A percentile compares a stretch with the other conserved stretches of the same genome.
phyloP scores from a whole-genome alignment of 1,284 basidiomycete genomes.

The Volvariella volvacea region DNA sequence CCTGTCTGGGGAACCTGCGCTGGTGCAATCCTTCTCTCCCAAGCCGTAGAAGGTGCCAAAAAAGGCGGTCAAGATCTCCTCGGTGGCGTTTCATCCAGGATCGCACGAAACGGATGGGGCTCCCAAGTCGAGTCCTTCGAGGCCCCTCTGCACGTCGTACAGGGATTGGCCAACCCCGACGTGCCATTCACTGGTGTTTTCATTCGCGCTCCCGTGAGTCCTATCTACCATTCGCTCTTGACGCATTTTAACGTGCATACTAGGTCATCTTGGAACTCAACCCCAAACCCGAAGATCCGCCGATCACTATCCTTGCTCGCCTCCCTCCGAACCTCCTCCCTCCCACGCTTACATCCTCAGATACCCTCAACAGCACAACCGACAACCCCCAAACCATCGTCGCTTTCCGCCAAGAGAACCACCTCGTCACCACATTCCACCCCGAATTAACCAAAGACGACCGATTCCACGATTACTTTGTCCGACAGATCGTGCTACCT shows the following conservation, averaged over 20 bases:
- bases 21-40: conserved; percentile 87
- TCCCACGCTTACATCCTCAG: conserved; percentile 27
- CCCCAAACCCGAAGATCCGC: conserved; percentile 35
- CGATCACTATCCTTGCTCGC: conserved; percentile 66
- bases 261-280: conserved; percentile 58
- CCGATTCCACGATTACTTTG: conserved; percentile 87
- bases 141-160: conserved; percentile 24
- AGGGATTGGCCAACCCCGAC: conserved; percentile 54
- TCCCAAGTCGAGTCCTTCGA: conserved; percentile 48
- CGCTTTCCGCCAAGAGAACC: conserved; percentile 79
- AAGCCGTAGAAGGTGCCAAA: conserved; percentile 72
- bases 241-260: conserved; percentile 10
- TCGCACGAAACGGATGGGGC: conserved; percentile 89
- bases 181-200: conserved; percentile 83
- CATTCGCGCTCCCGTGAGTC: conserved; percentile 85
- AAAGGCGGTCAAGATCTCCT: conserved; percentile 86
- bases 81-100: conserved; percentile 75
- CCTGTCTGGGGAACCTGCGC: conserved; percentile 97
- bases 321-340: conserved; percentile 62
- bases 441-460: conserved; percentile 88
- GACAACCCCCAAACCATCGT: conserved; percentile 66
- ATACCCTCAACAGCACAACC: conserved; percentile 15
- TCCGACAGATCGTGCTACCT: conserved; percentile 52
- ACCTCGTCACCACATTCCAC: conserved; percentile 90
- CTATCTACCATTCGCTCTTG: conserved; percentile 12